phyloP scores from a whole-genome alignment of 441 rosid genomes.

The Populus trichocarpa region DNA sequence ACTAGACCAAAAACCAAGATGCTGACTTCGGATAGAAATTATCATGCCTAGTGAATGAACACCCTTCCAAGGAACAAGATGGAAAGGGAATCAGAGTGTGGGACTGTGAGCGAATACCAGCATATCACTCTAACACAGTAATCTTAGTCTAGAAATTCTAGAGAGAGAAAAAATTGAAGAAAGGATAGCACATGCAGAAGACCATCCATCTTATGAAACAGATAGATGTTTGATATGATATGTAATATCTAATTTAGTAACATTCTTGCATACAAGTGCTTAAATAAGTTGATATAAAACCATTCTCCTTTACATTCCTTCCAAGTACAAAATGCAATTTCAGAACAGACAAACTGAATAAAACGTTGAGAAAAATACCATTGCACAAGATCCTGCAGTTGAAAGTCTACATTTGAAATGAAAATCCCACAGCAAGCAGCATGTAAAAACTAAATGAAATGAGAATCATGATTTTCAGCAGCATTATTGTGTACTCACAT shows the following conservation, averaged over 20 bases:
- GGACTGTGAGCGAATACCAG: background rate
- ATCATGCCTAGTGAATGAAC: background rate
- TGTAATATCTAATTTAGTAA: background rate
- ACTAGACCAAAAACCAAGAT: background rate
- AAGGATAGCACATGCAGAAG: background rate
- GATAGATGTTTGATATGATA: background rate
- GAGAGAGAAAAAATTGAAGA: background rate
- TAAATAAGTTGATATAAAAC: background rate
- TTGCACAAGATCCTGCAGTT: background rate
- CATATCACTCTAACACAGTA: background rate
- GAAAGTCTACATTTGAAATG: background rate
- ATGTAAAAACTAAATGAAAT: background rate
- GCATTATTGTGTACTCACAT: conserved; percentile 35
- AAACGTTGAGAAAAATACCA: background rate
- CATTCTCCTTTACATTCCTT: background rate
- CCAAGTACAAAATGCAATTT: background rate
- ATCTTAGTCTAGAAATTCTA: background rate
- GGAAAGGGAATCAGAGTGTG: background rate
- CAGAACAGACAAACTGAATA: background rate
- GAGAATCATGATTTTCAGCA: background rate
- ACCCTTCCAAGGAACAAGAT: background rate
- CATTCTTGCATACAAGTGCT: background rate
- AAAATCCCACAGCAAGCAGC: background rate
- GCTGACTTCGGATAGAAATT: background rate
- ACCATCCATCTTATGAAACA: background rate